Percentiles rank a stretch among this genome's conserved stretches.
Evolutionary conservation across 306 rosid species (phyloP).

Genomic region (Hippophae gyantsensis): DNA sequence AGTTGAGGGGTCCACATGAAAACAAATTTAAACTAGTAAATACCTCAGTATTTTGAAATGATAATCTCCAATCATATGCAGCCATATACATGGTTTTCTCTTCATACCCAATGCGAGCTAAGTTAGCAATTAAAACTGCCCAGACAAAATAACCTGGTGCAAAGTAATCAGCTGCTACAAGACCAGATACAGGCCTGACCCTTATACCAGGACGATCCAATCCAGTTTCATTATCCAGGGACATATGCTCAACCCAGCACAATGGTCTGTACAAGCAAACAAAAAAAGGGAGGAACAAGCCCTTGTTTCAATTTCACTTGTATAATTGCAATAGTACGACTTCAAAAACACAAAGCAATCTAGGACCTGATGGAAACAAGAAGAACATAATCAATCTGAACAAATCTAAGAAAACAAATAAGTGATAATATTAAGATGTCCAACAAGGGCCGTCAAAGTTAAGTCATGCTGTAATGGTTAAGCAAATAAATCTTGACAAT

Average conservation of each 20-base stretch:
- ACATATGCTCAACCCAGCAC: conserved; percentile 86
- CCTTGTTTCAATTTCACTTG: background rate
- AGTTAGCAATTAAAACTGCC: conserved; percentile 87
- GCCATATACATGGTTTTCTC: conserved; percentile 92
- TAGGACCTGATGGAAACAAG: too few relatives aligned
- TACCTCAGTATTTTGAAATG: conserved; percentile 90
- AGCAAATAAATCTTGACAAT: too few relatives aligned
- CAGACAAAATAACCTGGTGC: conserved; percentile 89
- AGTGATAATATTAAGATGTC: too few relatives aligned
- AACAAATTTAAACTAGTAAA: conserved; percentile 10
- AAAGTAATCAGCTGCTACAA: conserved; percentile 91
- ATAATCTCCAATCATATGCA: conserved; percentile 78
- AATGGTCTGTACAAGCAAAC: conserved; percentile 42
- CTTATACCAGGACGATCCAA: conserved; percentile 60
- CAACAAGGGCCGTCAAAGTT: too few relatives aligned
- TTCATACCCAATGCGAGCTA: conserved; percentile 83
- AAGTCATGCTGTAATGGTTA: too few relatives aligned
- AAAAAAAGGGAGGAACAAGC: conserved; percentile 5
- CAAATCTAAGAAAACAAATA: too few relatives aligned
- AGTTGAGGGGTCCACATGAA: background rate
- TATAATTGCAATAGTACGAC: too few relatives aligned
- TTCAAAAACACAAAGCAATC: too few relatives aligned
- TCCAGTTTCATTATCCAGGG: conserved; percentile 80
- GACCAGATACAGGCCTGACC: conserved; percentile 86
- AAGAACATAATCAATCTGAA: too few relatives aligned